These are phyloP conservation scores for Huntiella moniliformis DNA, from an alignment of 2,329 filamentous ascomycete genomes.

Conservation along the genomic window DNA sequence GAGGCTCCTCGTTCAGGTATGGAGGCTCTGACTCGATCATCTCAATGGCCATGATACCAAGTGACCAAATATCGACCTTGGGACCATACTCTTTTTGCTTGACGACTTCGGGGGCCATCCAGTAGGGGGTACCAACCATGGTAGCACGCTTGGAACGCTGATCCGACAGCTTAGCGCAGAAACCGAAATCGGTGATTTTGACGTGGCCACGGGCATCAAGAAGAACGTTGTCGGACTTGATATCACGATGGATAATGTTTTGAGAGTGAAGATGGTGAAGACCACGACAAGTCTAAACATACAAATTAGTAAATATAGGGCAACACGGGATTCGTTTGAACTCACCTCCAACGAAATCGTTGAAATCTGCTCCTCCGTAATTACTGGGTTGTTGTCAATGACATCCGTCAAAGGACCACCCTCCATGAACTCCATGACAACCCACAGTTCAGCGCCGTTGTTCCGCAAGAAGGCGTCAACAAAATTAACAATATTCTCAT, in stretches of 20 bases:
- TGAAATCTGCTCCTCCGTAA: conserved; percentile 92
- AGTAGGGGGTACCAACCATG: conserved; percentile 98
- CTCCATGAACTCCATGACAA: conserved; percentile 99
- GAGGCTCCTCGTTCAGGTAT: conserved; percentile 91
- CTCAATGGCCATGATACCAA: conserved; percentile 99
- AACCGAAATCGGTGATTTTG: conserved; percentile 98
- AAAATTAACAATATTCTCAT: conserved; percentile 98
- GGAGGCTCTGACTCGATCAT: conserved; percentile 99
- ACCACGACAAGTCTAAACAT: conserved; percentile 69
- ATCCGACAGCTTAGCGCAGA: conserved; percentile 96
- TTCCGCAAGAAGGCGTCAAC: conserved; percentile 91
- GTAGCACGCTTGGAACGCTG: conserved; percentile 93
- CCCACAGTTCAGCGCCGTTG: conserved; percentile 90
- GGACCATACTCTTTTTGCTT: conserved; percentile 98
- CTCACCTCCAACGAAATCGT: conserved; percentile 87
- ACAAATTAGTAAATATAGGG: conserved; percentile 13
- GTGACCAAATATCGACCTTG: conserved; percentile 97
- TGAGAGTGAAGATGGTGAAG: conserved; percentile 86
- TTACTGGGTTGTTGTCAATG: conserved; percentile 90
- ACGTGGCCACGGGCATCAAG: conserved; percentile 87
- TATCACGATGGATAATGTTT: conserved; percentile 96
- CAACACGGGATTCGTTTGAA: conserved; percentile 10
- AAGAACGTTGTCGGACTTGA: conserved; percentile 97
- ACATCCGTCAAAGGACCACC: conserved; percentile 93
- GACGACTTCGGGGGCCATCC: conserved; percentile 99